Percentiles rank a stretch among this genome's conserved stretches.
Evolutionary conservation across 306 rosid species (phyloP).

Genomic region (Rosa multiflora): DNA sequence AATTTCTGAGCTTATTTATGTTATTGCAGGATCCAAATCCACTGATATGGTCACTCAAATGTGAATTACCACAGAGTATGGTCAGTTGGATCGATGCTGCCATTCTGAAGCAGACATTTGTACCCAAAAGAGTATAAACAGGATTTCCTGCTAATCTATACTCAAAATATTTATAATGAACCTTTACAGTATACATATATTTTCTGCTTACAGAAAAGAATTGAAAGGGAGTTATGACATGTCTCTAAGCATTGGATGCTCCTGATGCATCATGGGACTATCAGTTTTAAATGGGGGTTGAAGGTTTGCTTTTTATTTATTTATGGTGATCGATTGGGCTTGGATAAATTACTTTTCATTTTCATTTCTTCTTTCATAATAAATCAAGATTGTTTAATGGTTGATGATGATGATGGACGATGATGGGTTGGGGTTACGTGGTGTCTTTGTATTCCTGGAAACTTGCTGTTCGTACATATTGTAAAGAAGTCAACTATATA

Average conservation of each 20-base stretch:
- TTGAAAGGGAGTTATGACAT: not conserved
- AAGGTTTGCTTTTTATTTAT: conserved; percentile 16
- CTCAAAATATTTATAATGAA: conserved; percentile 15
- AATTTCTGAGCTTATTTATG: conserved; percentile 8
- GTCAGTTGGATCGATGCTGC: conserved; percentile 6
- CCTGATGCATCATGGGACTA: conserved; percentile 13
- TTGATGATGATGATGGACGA: not conserved
- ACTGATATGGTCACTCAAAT: conserved; percentile 24
- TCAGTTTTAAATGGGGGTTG: conserved; percentile 18
- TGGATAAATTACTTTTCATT: conserved; percentile 10
- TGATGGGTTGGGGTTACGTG: not conserved
- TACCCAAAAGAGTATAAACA: conserved; percentile 11
- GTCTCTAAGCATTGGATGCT: conserved; percentile 30
- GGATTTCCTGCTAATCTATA: conserved; percentile 26
- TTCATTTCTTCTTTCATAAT: not conserved
- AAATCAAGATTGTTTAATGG: not conserved
- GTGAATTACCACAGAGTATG: conserved; percentile 8
- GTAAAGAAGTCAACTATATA: not conserved
- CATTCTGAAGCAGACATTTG: conserved; percentile 28
- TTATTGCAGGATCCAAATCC: conserved; percentile 59
- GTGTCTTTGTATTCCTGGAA: conserved; percentile 24
- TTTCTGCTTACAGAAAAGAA: conserved; percentile 27
- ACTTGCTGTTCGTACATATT: conserved; percentile 6
- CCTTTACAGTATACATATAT: conserved; percentile 19
- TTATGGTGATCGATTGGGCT: conserved; percentile 21